phyloP scores from a whole-genome alignment of 2,329 filamentous ascomycete species.

The Xylaria sp. region DNA sequence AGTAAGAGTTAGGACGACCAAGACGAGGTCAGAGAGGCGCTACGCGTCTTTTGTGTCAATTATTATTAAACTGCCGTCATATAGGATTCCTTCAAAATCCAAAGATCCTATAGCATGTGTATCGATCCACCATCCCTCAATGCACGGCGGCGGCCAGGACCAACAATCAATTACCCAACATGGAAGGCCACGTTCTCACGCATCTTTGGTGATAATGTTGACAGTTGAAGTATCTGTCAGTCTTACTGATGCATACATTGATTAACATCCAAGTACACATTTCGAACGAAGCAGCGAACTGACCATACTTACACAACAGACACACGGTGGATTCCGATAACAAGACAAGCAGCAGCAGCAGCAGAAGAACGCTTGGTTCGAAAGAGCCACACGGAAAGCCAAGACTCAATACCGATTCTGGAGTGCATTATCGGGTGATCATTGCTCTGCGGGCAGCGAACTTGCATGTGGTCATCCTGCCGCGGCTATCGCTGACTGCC shows the following conservation, averaged over 20 bases:
- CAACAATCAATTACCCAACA: slow-evolving; percentile 13
- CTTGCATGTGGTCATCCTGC: slow-evolving; percentile 32
- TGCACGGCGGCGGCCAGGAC: slow-evolving; percentile 14
- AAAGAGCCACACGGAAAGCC: slow-evolving; percentile 31
- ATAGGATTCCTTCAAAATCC: slow-evolving; percentile 32
- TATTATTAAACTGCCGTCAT: slow-evolving; percentile 12
- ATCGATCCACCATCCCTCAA: slow-evolving; percentile 25
- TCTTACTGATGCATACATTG: background rate
- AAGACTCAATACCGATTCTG: slow-evolving; percentile 33
- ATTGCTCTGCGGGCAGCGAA: slow-evolving; percentile 34
- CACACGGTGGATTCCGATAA: slow-evolving; percentile 12
- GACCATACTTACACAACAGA: background rate
- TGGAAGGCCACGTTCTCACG: slow-evolving; percentile 16
- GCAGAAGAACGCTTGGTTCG: slow-evolving; percentile 15
- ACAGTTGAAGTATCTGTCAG: background rate
- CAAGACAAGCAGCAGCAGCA: background rate
- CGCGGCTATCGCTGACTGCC: slow-evolving; percentile 7
- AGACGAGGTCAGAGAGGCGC: background rate
- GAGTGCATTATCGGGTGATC: slow-evolving; percentile 37
- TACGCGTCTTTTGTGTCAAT: slow-evolving; percentile 2
- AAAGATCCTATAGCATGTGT: background rate
- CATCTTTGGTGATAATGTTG: slow-evolving; percentile 10
- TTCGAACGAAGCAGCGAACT: slow-evolving; percentile 1
- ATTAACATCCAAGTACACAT: no score
- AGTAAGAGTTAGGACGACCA: slow-evolving; percentile 14